Percentiles rank a stretch among this genome's conserved stretches.
These are phyloP conservation scores for Gyrodon lividus DNA, from an alignment of 768 basidiomycete genomes.

Conservation along the genomic window DNA sequence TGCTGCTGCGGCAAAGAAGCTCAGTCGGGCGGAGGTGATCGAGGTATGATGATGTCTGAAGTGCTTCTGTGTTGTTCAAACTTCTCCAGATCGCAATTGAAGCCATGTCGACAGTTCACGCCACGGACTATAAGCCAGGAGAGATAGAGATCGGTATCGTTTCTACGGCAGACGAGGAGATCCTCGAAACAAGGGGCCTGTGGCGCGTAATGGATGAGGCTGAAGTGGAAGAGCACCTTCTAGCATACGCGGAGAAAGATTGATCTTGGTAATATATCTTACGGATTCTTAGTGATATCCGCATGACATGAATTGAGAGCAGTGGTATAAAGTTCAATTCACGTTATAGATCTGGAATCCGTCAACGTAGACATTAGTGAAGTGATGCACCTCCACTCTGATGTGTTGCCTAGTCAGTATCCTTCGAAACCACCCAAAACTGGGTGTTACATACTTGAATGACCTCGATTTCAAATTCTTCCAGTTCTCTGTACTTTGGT, in stretches of 20 bases:
- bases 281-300: background rate
- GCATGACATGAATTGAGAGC: background rate
- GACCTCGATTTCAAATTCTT: conserved; percentile 62
- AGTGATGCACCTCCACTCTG: conserved; percentile 70
- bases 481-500: conserved; percentile 46
- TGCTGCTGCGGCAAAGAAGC: conserved; percentile 66
- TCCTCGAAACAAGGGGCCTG: conserved; percentile 63
- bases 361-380: conserved; percentile 20
- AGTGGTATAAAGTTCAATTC: conserved; percentile 6
- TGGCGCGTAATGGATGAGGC: conserved; percentile 79
- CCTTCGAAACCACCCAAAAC: background rate
- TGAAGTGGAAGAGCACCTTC: conserved; percentile 76
- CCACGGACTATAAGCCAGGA: conserved; percentile 92
- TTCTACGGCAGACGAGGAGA: conserved; percentile 72
- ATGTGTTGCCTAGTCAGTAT: conserved; percentile 22
- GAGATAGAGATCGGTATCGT: conserved; percentile 97
- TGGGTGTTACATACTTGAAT: conserved; percentile 47
- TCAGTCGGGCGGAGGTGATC: conserved; percentile 78
- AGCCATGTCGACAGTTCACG: conserved; percentile 88
- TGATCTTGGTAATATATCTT: conserved; percentile 34
- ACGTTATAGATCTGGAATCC: conserved; percentile 5
- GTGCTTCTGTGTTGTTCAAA: conserved; percentile 1
- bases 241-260: conserved; percentile 90
- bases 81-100: conserved; percentile 82
- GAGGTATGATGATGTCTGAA: conserved; percentile 58